Base-by-base conservation (phyloP, 116 monocot genomes). In the Dioscorea cayenensis region DNA sequence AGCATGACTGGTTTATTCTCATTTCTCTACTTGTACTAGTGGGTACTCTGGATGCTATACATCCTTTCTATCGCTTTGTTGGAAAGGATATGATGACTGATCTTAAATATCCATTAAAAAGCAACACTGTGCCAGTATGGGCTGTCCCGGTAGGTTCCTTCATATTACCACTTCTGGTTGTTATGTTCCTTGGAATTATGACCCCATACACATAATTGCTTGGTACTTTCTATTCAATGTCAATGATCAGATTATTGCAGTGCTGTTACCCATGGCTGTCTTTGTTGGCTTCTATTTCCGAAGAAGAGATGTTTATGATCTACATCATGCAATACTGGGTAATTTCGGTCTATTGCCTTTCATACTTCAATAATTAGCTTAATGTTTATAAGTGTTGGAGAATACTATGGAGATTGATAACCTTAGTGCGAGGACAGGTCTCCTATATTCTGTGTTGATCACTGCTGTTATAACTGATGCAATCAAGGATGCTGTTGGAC, bases 21-120 rank as follows among this genome's bases (percentile, higher is more conserved):
- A 28, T 77, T 19, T 51, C 91, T 69, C 89, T 95, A 25, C 62
- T 67, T 11, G 72, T 64, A 9, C 65, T 91, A 13, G 81, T 81
- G 48, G 52, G 70, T 17, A 37, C 73, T 67, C 74, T 95, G 51
- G 78, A 83, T 64, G 48, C 82, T 6, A 70, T 81, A 17, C 64
- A 83, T 74, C 89, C 95, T n/a, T 95, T 87, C 67, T 73, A 85
- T 43, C 92, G 95, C 28, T 95, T 85, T 75, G 86, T 92, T 64
- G 89, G 83, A 21, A 84, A 78, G 70, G 83, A 87, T 38, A 92
- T 92, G 95, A 85, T 95, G 83, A 59, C 28, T 65, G 87, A 89
- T 75, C 63, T 95, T 11, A 86, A 76, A 77, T 95, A 89, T 71
- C 95, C 95, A 28, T 69, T 83, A 27, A 83, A 85, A 65, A 73